Percentiles rank a stretch among this genome's conserved stretches.
phyloP scores from a whole-genome alignment of 805 yeast genomes.

The Millerozyma miso region DNA sequence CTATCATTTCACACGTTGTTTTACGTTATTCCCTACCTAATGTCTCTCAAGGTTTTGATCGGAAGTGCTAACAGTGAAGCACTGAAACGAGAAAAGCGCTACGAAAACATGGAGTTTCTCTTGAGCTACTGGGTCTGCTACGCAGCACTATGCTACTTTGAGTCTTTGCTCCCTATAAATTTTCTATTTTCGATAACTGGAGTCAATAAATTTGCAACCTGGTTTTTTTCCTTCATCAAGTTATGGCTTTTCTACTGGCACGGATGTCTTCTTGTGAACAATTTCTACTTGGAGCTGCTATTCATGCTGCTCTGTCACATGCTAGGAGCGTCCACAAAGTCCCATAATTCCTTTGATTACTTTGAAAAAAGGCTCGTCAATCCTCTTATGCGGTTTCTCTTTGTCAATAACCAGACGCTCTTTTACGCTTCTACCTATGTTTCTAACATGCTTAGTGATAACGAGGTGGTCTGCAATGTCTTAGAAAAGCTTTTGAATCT shows the following conservation, averaged over 20 bases:
- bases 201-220: not conserved
- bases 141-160: conserved; percentile 8
- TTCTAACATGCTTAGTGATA: not conserved
- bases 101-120: conserved; percentile 11
- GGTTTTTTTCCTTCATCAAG: conserved; percentile 8
- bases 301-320: not conserved
- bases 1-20: conserved; percentile 7
- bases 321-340: not conserved
- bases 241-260: conserved; percentile 22
- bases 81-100: conserved; percentile 1
- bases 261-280: conserved; percentile 20
- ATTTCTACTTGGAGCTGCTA: conserved; percentile 6
- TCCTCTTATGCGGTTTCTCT: conserved; percentile 7
- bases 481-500: not conserved
- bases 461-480: not conserved
- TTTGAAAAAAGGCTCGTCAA: conserved; percentile 14
- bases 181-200: conserved; percentile 9
- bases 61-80: not conserved
- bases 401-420: not conserved
- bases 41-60: conserved; percentile 16
- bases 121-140: conserved; percentile 22
- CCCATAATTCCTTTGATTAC: conserved; percentile 4
- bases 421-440: not conserved
- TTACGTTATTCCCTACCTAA: conserved; percentile 13
- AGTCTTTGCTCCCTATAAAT: conserved; percentile 6